Conservation (phyloP, 129 eudicot genomes). For the Lonicera japonica region DNA sequence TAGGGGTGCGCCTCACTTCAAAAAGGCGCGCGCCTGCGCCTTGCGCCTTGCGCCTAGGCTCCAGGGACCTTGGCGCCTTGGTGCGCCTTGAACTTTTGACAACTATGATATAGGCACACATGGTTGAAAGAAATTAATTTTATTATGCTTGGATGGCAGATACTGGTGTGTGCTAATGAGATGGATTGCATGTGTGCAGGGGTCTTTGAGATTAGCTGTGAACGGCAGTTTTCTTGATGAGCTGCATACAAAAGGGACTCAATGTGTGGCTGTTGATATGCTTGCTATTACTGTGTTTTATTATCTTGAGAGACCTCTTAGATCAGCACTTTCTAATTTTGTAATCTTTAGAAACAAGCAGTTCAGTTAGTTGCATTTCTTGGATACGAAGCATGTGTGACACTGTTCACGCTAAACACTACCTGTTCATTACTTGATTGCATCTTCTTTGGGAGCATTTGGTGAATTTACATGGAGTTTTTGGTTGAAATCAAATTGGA, state of each 20-base stretch:
- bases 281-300: not conserved
- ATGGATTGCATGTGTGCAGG: constrained; percentile 14
- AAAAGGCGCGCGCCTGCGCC: too few species aligned
- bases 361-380: not conserved
- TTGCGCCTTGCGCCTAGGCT: too few species aligned
- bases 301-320: not conserved
- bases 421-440: too few species aligned
- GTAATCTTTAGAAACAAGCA: not conserved
- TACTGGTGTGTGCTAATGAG: not conserved
- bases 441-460: too few species aligned
- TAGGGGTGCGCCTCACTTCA: too few species aligned
- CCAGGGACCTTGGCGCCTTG: too few species aligned
- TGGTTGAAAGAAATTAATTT: too few species aligned
- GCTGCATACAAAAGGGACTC: constrained; percentile 6
- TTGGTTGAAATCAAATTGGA: too few species aligned
- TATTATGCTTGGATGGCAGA: not conserved
- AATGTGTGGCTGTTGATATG: not conserved
- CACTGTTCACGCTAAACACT: too few species aligned
- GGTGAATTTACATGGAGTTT: too few species aligned
- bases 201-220: constrained; percentile 23
- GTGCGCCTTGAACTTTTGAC: too few species aligned
- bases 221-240: not conserved
- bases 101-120: too few species aligned
- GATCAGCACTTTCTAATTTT: not conserved
- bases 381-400: not conserved